phyloP scores from a whole-genome alignment of 164 flowering plant genomes.

The Tetrastigma voinierianum region DNA sequence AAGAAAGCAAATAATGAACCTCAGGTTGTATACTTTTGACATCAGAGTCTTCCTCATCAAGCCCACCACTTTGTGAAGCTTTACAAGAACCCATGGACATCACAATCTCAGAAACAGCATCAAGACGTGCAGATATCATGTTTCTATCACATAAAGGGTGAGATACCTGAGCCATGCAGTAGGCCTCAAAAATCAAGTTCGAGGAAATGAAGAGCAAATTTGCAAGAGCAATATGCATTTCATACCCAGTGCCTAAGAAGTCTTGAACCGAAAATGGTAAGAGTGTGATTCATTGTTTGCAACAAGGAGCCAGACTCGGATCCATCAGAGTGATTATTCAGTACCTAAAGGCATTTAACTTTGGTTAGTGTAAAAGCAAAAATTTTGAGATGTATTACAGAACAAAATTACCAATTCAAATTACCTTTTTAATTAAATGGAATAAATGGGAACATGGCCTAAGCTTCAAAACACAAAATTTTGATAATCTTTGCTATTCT shows the following conservation, averaged over 20 bases:
- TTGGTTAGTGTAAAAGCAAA: background rate
- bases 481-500: too few species aligned
- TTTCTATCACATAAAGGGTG: conserved; percentile 87
- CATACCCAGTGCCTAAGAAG: conserved; percentile 96
- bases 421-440: background rate
- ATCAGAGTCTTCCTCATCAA: conserved; percentile 31
- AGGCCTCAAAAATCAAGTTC: conserved; percentile 14
- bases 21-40: conserved; percentile 26
- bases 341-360: conserved; percentile 35
- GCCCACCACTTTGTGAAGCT: conserved; percentile 21
- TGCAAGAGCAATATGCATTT: background rate
- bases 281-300: conserved; percentile 72
- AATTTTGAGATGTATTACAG: background rate
- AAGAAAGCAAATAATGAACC: conserved; percentile 47
- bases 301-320: conserved; percentile 81
- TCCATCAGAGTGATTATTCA: conserved; percentile 75
- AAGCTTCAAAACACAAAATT: too few species aligned
- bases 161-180: conserved; percentile 58
- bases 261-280: conserved; percentile 81
- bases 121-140: conserved; percentile 81
- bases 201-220: background rate
- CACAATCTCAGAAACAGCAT: conserved; percentile 93
- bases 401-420: background rate
- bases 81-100: conserved; percentile 58
- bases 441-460: too few species aligned